phyloP scores from a whole-genome alignment of 148 eudicot genomes.

The Beta vulgaris region DNA sequence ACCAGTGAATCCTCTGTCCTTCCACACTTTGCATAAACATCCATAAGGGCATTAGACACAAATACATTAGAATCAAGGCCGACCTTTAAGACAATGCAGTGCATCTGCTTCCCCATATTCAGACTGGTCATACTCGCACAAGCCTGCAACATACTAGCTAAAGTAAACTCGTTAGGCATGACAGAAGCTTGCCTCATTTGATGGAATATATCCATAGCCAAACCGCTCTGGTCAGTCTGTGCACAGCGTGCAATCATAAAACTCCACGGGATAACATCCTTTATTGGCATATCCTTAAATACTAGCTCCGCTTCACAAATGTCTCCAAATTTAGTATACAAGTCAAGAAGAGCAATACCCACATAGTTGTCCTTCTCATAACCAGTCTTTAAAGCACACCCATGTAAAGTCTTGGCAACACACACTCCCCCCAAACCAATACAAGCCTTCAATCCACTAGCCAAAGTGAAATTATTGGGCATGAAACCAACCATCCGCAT shows the following conservation, averaged over 20 bases:
- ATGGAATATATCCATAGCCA: constrained; percentile 55
- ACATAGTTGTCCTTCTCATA: constrained; percentile 67
- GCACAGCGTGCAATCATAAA: constrained; percentile 82
- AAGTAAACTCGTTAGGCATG: constrained; percentile 70
- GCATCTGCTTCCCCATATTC: constrained; percentile 60
- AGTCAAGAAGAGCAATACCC: constrained; percentile 60
- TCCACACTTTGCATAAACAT: constrained; percentile 84
- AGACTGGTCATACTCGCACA: constrained; percentile 45
- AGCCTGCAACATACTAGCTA: constrained; percentile 81
- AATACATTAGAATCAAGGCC: constrained; percentile 59
- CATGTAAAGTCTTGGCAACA: constrained; percentile 54
- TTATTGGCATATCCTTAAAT: constrained; percentile 63
- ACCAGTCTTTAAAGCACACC: constrained; percentile 52
- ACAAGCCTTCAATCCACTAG: constrained; percentile 72
- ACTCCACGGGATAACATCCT: constrained; percentile 78
- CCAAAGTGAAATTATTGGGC: constrained; percentile 74
- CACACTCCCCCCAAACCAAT: constrained; percentile 50
- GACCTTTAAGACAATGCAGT: constrained; percentile 50
- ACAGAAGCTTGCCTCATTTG: constrained; percentile 61
- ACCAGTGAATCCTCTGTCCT: constrained; percentile 51
- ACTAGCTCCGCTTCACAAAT: constrained; percentile 53
- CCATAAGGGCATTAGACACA: constrained; percentile 80
- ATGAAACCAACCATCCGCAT: constrained; percentile 61
- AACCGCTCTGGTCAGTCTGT: constrained; percentile 55
- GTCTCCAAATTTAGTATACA: constrained; percentile 64